phyloP scores from a whole-genome alignment of 495 filamentous ascomycete genomes.

The Aspergillus baeticus region DNA sequence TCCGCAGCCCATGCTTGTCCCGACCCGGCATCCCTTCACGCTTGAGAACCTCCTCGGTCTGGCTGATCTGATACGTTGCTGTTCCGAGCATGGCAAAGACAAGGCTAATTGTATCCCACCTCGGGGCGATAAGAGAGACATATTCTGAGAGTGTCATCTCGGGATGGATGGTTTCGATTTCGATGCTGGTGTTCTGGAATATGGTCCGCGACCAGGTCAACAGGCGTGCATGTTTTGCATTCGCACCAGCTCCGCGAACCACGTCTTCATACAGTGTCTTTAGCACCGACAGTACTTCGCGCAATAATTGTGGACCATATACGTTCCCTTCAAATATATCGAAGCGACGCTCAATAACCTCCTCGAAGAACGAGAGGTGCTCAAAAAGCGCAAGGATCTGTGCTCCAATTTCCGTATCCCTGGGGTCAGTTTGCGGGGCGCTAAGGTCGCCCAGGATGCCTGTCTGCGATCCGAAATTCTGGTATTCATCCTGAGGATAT shows the following conservation, averaged over 20 bases:
- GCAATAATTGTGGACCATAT: conserved; percentile 12
- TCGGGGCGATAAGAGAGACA: conserved; percentile 1
- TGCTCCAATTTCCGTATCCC: conserved; percentile 22
- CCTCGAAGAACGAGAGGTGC: conserved; percentile 23
- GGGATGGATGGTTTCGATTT: conserved; percentile 14
- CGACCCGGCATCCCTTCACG: conserved; percentile 11
- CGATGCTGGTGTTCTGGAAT: conserved; percentile 20
- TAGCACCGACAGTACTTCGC: not conserved
- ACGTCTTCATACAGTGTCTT: not conserved
- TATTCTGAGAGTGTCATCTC: conserved; percentile 25
- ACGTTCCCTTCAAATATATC: conserved; percentile 22
- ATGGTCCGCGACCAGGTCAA: conserved; percentile 18
- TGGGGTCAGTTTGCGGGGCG: conserved; percentile 14
- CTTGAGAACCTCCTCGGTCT: conserved; percentile 8
- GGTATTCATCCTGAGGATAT: no score
- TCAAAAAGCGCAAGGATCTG: conserved; percentile 22
- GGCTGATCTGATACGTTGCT: conserved; percentile 16
- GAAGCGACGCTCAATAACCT: conserved; percentile 22
- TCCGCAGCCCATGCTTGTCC: conserved; percentile 5
- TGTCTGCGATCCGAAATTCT: no score
- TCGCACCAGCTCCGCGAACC: conserved; percentile 10
- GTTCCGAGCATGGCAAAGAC: conserved; percentile 23
- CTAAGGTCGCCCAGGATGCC: no score
- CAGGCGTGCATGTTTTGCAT: conserved; percentile 1
- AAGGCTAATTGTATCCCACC: conserved; percentile 29